Percentiles rank a stretch among this genome's conserved stretches.
Evolutionary conservation across 805 yeast species (phyloP).

Genomic region (Candida orba): DNA sequence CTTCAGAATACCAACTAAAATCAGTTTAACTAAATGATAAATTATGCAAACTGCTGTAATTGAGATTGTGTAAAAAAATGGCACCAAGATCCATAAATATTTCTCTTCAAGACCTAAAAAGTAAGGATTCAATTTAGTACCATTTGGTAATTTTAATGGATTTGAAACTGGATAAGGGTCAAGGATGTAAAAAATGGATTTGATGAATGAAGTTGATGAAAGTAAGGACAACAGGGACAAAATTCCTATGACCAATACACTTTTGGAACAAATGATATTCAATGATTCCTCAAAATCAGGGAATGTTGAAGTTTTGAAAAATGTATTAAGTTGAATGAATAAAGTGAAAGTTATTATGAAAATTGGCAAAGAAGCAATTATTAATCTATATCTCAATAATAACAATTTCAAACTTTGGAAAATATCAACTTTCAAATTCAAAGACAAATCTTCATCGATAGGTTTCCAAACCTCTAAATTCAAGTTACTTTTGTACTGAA

Average conservation of each 20-base stretch:
- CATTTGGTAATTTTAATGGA: conserved; percentile 34
- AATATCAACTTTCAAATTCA: conserved; percentile 41
- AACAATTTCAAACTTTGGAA: conserved; percentile 57
- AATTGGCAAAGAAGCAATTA: conserved; percentile 63
- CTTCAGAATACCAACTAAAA: not conserved
- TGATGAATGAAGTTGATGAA: conserved; percentile 29
- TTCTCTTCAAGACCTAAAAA: conserved; percentile 61
- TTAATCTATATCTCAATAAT: conserved; percentile 70
- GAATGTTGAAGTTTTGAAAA: conserved; percentile 31
- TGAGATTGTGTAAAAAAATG: conserved; percentile 43
- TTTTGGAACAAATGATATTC: conserved; percentile 25
- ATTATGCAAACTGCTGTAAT: conserved; percentile 35
- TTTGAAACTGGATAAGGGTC: conserved; percentile 51
- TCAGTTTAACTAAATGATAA: conserved; percentile 15
- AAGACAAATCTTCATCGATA: conserved; percentile 3
- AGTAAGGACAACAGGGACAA: conserved; percentile 35
- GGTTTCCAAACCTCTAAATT: conserved; percentile 44
- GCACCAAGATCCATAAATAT: conserved; percentile 50
- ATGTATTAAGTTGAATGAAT: conserved; percentile 46
- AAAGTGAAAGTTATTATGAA: conserved; percentile 47
- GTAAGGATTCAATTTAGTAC: conserved; percentile 43
- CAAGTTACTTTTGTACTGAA: conserved; percentile 23
- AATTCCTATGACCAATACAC: conserved; percentile 20
- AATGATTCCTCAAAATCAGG: conserved; percentile 43
- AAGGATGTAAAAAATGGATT: conserved; percentile 32